Evolutionary conservation across 2,329 filamentous ascomycete species (phyloP).

Genomic region (Claviceps africana): DNA sequence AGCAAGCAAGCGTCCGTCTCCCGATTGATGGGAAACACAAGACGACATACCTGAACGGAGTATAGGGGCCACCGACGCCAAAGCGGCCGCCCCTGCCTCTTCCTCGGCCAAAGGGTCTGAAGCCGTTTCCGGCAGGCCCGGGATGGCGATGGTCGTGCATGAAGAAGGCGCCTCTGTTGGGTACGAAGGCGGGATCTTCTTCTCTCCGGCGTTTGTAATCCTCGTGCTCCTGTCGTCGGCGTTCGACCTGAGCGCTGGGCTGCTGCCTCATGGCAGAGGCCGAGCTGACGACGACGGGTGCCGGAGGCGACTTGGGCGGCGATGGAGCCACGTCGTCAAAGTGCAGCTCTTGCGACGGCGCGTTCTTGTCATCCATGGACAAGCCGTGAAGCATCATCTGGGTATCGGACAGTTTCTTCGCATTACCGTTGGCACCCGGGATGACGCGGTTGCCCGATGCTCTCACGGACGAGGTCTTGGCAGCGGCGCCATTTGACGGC

Average conservation of each 20-base stretch:
- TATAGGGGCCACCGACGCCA: conserved; percentile 42
- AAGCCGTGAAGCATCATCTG: conserved; percentile 45
- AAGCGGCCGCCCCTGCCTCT: conserved; percentile 48
- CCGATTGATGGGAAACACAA: background rate
- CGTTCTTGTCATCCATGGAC: conserved; percentile 28
- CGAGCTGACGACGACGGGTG: conserved; percentile 42
- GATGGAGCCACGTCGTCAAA: conserved; percentile 30
- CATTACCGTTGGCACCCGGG: conserved; percentile 20
- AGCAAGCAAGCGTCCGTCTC: no score
- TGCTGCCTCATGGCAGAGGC: conserved; percentile 30
- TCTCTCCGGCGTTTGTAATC: conserved; percentile 81
- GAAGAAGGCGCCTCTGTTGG: conserved; percentile 89
- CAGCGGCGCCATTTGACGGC: conserved; percentile 24
- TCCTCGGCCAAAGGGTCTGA: conserved; percentile 56
- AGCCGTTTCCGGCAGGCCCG: conserved; percentile 63
- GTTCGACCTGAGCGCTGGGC: conserved; percentile 49
- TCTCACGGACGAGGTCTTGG: conserved; percentile 22
- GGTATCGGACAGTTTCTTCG: conserved; percentile 33
- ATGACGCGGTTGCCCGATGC: conserved; percentile 23
- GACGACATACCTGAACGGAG: conserved; percentile 49
- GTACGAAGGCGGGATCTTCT: conserved; percentile 83
- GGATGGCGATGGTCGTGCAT: conserved; percentile 86
- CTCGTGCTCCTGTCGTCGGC: conserved; percentile 72
- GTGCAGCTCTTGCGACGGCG: conserved; percentile 29
- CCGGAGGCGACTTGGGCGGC: conserved; percentile 26